Evolutionary conservation across 176 grass and related monocot species (phyloP).

Genomic region (Avena atlantica): DNA sequence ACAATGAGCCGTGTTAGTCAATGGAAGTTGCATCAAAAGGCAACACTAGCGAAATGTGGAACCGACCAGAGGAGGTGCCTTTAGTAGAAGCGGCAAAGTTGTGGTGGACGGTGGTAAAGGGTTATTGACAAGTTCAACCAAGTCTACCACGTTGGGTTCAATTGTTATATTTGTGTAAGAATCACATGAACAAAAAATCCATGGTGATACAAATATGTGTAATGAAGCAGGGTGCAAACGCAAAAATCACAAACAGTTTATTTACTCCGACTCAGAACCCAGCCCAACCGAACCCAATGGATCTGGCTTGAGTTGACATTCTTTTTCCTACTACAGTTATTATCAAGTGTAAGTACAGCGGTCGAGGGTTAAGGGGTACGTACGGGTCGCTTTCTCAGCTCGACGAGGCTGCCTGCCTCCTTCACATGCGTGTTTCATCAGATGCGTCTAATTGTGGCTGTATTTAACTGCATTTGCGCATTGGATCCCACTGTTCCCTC

Average conservation of each 20-base stretch:
- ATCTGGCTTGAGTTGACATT: slow-evolving; percentile 50
- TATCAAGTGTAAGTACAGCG: neutral
- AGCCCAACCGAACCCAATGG: neutral
- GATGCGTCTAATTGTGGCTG: slow-evolving; percentile 24
- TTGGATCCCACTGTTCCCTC: slow-evolving; percentile 52
- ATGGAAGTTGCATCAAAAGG: too few relatives aligned
- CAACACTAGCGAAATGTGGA: too few relatives aligned
- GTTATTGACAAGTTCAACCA: too few relatives aligned
- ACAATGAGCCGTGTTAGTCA: too few relatives aligned
- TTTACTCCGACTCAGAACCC: too few relatives aligned
- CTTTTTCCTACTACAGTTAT: slow-evolving; percentile 9
- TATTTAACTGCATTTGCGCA: slow-evolving; percentile 31
- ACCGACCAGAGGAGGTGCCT: too few relatives aligned
- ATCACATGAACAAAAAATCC: too few relatives aligned
- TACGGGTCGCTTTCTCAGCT: slow-evolving; percentile 43
- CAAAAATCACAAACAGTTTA: neutral
- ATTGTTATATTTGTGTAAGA: too few relatives aligned
- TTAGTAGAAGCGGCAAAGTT: too few relatives aligned
- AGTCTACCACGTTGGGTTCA: too few relatives aligned
- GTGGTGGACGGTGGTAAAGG: too few relatives aligned
- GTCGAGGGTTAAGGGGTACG: slow-evolving; percentile 14
- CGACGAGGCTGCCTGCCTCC: neutral
- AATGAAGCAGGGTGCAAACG: neutral
- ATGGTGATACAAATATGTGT: neutral
- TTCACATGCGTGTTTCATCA: neutral